Percentiles rank a stretch among this genome's conserved stretches.
Conservation (phyloP, 2,329 filamentous ascomycete species). For the Colletotrichum filicis region DNA sequence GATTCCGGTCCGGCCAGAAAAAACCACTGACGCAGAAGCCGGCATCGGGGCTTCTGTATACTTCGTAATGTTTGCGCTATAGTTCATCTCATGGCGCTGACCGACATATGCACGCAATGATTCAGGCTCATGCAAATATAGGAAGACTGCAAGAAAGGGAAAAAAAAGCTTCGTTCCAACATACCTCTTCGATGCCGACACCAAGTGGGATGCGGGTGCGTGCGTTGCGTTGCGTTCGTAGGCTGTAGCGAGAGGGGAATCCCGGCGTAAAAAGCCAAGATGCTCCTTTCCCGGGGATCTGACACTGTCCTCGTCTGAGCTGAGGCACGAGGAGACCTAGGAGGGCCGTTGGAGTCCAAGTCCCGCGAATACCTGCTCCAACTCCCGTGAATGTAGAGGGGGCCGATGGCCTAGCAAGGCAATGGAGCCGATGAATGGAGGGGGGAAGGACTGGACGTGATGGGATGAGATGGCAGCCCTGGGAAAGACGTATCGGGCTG, state of each 20-base stretch:
- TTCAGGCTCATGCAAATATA: neutral
- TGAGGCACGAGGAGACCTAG: conserved; percentile 6
- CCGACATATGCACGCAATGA: conserved; percentile 12
- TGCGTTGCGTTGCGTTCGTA: neutral
- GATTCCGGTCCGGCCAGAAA: neutral
- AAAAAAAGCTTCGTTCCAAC: conserved; percentile 20
- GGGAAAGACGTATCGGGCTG: neutral
- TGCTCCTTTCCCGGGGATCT: neutral
- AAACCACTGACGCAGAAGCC: neutral
- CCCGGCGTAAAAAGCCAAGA: conserved; percentile 18
- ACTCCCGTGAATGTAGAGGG: neutral
- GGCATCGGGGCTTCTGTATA: neutral
- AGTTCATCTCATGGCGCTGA: conserved; percentile 25
- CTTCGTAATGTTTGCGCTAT: neutral
- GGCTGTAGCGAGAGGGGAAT: conserved; percentile 8
- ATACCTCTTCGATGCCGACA: conserved; percentile 7
- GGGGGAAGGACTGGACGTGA: neutral
- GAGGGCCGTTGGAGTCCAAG: conserved; percentile 12
- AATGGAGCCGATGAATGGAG: conserved; percentile 17
- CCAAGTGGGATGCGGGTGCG: neutral
- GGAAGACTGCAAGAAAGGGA: neutral
- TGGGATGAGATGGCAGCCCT: conserved; percentile 23
- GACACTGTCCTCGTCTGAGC: conserved; percentile 30
- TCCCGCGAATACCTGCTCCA: neutral
- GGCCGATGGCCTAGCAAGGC: neutral